Evolutionary conservation across 1,139 yeast species (phyloP).

Genomic region (Sugiyamaella sp.): DNA sequence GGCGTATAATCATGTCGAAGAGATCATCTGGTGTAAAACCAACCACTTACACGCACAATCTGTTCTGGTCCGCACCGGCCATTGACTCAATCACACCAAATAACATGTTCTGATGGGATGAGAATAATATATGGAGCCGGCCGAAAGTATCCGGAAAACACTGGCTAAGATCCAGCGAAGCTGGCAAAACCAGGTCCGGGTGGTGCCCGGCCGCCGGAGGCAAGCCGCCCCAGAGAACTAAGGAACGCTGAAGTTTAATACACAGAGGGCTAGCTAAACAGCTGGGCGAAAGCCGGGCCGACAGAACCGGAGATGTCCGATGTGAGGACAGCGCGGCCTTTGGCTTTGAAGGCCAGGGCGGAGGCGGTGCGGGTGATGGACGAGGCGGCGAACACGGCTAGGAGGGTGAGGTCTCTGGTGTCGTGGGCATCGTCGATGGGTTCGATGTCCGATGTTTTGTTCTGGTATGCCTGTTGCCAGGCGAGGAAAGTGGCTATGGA

Average conservation of each 20-base stretch:
- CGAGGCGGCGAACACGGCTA: conserved; percentile 79
- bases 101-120: no score
- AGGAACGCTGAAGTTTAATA: conserved; percentile 19
- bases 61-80: no score
- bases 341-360: conserved; percentile 59
- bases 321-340: conserved; percentile 84
- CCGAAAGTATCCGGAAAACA: no score
- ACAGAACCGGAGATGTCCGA: conserved; percentile 73
- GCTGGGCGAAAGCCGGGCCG: conserved; percentile 60
- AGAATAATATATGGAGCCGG: no score
- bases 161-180: not conserved
- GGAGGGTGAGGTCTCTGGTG: conserved; percentile 48
- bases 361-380: conserved; percentile 69
- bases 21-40: no score
- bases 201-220: not conserved
- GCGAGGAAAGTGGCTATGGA: conserved; percentile 67
- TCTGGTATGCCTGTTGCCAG: conserved; percentile 64
- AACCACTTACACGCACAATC: no score
- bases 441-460: conserved; percentile 54
- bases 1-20: no score
- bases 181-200: not conserved
- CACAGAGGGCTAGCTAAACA: conserved; percentile 44
- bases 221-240: not conserved
- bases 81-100: no score
- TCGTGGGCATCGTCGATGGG: conserved; percentile 29